phyloP scores from a whole-genome alignment of 2,329 filamentous ascomycete genomes.

The Pseudodiploospora longispora region DNA sequence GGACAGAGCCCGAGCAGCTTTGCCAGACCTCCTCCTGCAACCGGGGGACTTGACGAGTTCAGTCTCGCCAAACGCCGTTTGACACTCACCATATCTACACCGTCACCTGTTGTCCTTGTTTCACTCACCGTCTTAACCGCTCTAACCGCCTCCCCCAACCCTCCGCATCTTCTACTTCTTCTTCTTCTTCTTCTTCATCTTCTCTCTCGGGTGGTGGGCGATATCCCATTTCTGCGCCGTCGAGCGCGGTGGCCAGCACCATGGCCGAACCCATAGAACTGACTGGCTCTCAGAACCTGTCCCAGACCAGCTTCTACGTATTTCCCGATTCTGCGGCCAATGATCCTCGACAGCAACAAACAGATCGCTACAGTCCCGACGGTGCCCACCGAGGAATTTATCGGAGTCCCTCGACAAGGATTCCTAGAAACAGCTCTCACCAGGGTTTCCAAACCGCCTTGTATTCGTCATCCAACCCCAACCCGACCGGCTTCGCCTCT shows the following conservation, averaged over 20 bases:
- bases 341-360: constrained; percentile 22
- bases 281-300: constrained; percentile 22
- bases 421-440: constrained; percentile 35
- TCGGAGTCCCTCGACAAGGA: constrained; percentile 36
- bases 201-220: not conserved
- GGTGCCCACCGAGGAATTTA: constrained; percentile 45
- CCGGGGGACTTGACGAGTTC: no score
- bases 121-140: not conserved
- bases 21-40: no score
- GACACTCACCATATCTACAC: no score
- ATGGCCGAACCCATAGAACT: constrained; percentile 23
- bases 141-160: not conserved
- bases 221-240: not conserved
- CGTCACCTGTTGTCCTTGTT: no score
- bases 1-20: no score
- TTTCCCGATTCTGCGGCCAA: constrained; percentile 39
- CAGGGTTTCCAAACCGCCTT: constrained; percentile 4
- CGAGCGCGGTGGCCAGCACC: constrained; percentile 6
- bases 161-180: not conserved
- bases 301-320: constrained; percentile 25
- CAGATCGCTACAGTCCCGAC: constrained; percentile 32
- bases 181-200: not conserved
- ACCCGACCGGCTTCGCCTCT: constrained; percentile 1
- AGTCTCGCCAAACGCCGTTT: no score
- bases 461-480: not conserved